Conservation (phyloP, 441 rosid genomes). For the Gossypium davidsonii region DNA sequence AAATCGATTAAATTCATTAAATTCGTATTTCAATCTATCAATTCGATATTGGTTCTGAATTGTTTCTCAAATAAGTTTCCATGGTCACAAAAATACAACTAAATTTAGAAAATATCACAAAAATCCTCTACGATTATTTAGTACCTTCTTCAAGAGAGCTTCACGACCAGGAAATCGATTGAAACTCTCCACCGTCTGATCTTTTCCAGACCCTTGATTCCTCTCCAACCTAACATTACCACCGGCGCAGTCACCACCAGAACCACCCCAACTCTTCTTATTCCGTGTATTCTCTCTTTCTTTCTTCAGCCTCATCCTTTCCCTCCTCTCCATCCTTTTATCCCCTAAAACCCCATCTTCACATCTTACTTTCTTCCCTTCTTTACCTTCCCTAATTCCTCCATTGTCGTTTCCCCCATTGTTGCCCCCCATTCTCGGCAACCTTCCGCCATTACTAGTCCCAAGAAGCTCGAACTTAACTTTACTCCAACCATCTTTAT, state of each 20-base stretch:
- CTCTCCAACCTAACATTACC: neutral
- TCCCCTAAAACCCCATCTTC: constrained; percentile 27
- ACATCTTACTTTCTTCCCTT: constrained; percentile 20
- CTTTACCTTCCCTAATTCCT: constrained; percentile 11
- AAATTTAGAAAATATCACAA: constrained; percentile 1
- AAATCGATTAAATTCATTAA: too few relatives aligned
- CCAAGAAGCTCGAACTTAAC: constrained; percentile 64
- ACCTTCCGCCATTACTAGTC: constrained; percentile 61
- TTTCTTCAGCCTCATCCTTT: constrained; percentile 20
- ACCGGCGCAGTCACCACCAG: neutral
- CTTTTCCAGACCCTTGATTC: constrained; percentile 9
- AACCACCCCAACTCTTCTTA: constrained; percentile 16
- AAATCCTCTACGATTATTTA: constrained; percentile 16
- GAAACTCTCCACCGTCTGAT: constrained; percentile 18
- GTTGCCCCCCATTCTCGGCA: constrained; percentile 43
- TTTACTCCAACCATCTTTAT: constrained; percentile 57
- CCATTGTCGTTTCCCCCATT: neutral
- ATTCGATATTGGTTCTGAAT: too few relatives aligned
- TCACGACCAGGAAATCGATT: constrained; percentile 70
- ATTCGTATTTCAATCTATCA: too few relatives aligned
- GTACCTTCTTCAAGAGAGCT: constrained; percentile 43
- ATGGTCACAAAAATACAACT: neutral
- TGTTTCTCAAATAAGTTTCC: too few relatives aligned
- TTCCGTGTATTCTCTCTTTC: constrained; percentile 21
- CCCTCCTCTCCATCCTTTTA: constrained; percentile 28